phyloP scores from a whole-genome alignment of 139 green algal species.

The Axilococcus clingmanii region DNA sequence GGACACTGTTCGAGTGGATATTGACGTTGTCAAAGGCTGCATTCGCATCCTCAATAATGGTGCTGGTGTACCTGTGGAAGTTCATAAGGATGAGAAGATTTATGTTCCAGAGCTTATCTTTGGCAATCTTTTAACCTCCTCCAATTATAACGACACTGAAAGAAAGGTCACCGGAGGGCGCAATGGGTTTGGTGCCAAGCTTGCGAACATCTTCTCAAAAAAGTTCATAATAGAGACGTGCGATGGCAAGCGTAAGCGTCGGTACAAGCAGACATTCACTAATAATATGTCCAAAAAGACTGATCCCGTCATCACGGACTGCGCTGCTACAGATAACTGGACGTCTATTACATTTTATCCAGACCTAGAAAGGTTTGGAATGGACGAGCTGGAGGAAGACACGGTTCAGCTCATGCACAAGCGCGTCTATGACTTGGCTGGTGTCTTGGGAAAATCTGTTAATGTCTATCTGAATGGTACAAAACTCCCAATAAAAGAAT shows the following conservation, averaged over 20 bases:
- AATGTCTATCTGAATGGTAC: conserved; percentile 90
- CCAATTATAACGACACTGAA: conserved; percentile 98
- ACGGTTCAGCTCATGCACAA: conserved; percentile 88
- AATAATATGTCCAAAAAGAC: conserved; percentile 73
- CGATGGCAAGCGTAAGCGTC: conserved; percentile 69
- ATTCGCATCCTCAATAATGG: conserved; percentile 95
- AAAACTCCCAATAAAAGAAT: conserved; percentile 75
- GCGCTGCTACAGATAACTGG: conserved; percentile 91
- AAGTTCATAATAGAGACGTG: conserved; percentile 95
- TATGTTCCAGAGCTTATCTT: conserved; percentile 99
- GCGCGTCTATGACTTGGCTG: conserved; percentile 91
- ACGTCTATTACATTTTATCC: conserved; percentile 94
- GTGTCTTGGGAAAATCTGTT: conserved; percentile 81
- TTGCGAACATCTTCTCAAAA: conserved; percentile 99
- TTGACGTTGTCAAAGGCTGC: conserved; percentile 53
- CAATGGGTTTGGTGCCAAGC: conserved; percentile 98
- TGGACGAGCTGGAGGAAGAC: conserved; percentile 52
- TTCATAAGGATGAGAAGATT: conserved; percentile 87
- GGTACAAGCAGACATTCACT: conserved; percentile 81
- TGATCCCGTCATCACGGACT: conserved; percentile 70
- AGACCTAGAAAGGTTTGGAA: conserved; percentile 86
- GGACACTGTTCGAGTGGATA: conserved; percentile 77
- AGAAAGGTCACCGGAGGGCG: conserved; percentile 97
- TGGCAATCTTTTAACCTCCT: conserved; percentile 93
- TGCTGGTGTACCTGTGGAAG: conserved; percentile 88